Percentiles rank a stretch among this genome's conserved stretches.
Conservation (phyloP, 495 filamentous ascomycete species). For the Penicillium taxi region DNA sequence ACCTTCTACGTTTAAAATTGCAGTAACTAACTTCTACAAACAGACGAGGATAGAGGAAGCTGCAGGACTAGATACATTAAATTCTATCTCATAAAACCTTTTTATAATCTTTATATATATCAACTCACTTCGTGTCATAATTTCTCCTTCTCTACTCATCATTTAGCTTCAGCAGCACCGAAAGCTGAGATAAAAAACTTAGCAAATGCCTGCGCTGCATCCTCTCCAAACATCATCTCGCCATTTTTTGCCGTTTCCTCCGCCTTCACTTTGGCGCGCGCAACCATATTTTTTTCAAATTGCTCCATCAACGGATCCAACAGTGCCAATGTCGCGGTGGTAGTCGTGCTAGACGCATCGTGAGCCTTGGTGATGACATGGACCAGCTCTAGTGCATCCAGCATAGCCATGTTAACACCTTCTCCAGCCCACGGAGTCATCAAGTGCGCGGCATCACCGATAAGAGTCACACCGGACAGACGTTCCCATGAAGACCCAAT, state of each 20-base stretch:
- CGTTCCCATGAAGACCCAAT: conserved; percentile 42
- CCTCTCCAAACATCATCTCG: conserved; percentile 20
- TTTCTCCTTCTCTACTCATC: too few relatives aligned
- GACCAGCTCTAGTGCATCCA: conserved; percentile 48
- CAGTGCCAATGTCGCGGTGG: conserved; percentile 8
- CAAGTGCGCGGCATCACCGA: conserved; percentile 56
- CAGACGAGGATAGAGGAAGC: too few relatives aligned
- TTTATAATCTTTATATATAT: too few relatives aligned
- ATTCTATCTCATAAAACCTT: too few relatives aligned
- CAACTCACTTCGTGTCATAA: too few relatives aligned
- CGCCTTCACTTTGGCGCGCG: conserved; percentile 21
- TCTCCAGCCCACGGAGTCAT: conserved; percentile 55
- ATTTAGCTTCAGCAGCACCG: too few relatives aligned
- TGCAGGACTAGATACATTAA: too few relatives aligned
- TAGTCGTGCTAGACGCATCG: conserved; percentile 1
- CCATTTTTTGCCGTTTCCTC: conserved; percentile 19
- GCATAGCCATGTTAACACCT: conserved; percentile 52
- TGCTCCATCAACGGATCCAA: conserved; percentile 21
- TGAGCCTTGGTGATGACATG: conserved; percentile 24
- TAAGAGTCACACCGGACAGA: conserved; percentile 38
- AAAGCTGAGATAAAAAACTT: conserved; percentile 10
- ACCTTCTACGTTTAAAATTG: too few relatives aligned
- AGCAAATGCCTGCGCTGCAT: conserved; percentile 18
- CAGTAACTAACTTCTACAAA: too few relatives aligned
- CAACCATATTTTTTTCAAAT: conserved; percentile 33